A percentile compares a stretch with the other conserved stretches of the same genome.
Conservation (phyloP, 306 rosid genomes). For the Acmispon strigosus region DNA sequence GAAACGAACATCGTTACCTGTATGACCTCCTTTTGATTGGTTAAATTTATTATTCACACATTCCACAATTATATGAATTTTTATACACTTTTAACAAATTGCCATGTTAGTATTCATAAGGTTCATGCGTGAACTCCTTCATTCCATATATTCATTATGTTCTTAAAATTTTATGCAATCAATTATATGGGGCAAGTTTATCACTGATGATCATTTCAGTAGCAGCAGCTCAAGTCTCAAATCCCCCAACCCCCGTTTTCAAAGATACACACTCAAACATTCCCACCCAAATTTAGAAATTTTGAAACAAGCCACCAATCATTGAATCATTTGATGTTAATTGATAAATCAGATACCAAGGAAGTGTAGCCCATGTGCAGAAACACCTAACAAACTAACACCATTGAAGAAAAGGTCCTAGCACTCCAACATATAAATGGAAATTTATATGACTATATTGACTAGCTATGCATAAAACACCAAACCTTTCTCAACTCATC, state of each 20-base stretch:
- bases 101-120: too few species aligned
- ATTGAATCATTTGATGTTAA: background rate
- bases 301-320: background rate
- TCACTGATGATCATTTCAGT: slow-evolving; percentile 3
- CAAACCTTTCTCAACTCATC: background rate
- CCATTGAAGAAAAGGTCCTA: background rate
- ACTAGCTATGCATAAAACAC: background rate
- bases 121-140: too few species aligned
- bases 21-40: too few species aligned
- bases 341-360: background rate
- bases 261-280: background rate
- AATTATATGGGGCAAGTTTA: background rate
- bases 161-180: background rate
- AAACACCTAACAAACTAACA: slow-evolving; percentile 16
- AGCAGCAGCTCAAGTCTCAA: background rate
- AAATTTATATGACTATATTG: background rate
- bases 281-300: background rate
- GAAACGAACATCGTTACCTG: too few species aligned
- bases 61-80: too few species aligned
- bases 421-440: background rate
- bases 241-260: background rate
- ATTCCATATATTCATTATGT: too few species aligned
- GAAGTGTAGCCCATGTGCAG: background rate
- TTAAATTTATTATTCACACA: too few species aligned
- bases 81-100: too few species aligned